These are phyloP conservation scores for Mycena rebaudengoi DNA, from an alignment of 768 basidiomycete species.

Conservation along the genomic window DNA sequence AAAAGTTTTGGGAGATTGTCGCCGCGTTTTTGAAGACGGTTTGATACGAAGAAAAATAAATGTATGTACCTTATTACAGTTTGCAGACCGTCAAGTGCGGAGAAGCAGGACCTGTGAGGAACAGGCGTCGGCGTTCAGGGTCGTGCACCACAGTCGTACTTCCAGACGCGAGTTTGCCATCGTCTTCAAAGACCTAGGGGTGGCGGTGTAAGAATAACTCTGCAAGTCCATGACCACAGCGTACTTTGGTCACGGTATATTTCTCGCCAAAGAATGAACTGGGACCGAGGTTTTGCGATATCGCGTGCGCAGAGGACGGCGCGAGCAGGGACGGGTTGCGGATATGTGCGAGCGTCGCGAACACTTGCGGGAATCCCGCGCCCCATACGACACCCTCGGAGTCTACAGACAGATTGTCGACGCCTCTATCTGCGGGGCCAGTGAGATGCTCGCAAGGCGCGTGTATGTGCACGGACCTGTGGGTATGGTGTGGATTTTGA, in stretches of 20 bases:
- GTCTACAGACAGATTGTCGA: conserved; percentile 74
- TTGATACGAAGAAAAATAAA: conserved; percentile 3
- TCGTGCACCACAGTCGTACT: conserved; percentile 68
- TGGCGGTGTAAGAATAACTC: conserved; percentile 12
- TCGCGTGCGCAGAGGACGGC: conserved; percentile 59
- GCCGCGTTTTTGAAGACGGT: conserved; percentile 36
- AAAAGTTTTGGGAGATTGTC: conserved; percentile 48
- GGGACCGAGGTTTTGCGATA: conserved; percentile 61
- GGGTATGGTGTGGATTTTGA: conserved; percentile 59
- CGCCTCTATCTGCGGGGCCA: conserved; percentile 46
- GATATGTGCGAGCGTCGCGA: conserved; percentile 50
- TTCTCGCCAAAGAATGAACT: conserved; percentile 68
- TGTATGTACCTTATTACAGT: background rate
- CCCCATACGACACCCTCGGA: conserved; percentile 68
- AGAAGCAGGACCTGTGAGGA: conserved; percentile 43
- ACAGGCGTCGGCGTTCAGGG: conserved; percentile 56
- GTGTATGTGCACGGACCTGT: conserved; percentile 50
- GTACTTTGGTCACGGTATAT: conserved; percentile 65
- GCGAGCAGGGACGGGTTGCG: conserved; percentile 48
- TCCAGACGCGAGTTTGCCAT: conserved; percentile 64
- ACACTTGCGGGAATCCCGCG: conserved; percentile 59
- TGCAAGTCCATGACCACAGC: background rate
- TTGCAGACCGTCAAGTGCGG: conserved; percentile 45
- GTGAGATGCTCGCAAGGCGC: conserved; percentile 3
- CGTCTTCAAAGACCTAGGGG: conserved; percentile 71